These are phyloP conservation scores for Naegleria fowleri DNA, from an alignment of 208 protist species.

Conservation along the genomic window DNA sequence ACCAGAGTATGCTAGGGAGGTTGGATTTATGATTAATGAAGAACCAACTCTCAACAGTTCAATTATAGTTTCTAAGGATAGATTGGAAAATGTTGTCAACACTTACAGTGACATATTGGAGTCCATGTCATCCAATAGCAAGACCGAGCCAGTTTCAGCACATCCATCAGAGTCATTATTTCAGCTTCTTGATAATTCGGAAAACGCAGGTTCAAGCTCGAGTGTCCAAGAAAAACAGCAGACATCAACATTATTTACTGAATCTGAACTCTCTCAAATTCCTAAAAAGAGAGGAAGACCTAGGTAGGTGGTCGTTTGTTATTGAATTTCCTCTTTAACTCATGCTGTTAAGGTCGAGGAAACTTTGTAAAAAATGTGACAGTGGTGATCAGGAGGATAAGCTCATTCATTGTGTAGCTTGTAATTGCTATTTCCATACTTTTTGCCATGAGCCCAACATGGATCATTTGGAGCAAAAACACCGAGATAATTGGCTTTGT, in stretches of 20 bases:
- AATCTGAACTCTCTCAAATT: not conserved
- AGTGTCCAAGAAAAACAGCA: not conserved
- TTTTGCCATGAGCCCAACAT: not conserved
- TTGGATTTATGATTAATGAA: not conserved
- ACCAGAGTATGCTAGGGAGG: not conserved
- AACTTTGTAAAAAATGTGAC: not conserved
- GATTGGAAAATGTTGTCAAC: not conserved
- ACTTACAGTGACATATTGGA: not conserved
- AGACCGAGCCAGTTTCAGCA: not conserved
- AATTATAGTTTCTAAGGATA: not conserved
- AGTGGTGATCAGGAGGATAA: not conserved
- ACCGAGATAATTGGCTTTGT: not conserved
- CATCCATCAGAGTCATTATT: not conserved
- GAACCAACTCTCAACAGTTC: not conserved
- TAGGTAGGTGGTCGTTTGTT: too few relatives aligned
- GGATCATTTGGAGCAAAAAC: not conserved
- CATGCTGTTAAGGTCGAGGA: not conserved
- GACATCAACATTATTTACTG: not conserved
- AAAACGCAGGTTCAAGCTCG: not conserved
- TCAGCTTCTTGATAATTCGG: not conserved
- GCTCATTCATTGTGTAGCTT: not conserved
- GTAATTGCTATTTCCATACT: not conserved
- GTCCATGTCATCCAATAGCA: not conserved
- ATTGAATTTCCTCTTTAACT: too few relatives aligned
- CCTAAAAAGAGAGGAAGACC: not conserved